Base-by-base conservation (phyloP, 371 early-diverging fungal genomes). In the Actinomortierella wolfii region DNA sequence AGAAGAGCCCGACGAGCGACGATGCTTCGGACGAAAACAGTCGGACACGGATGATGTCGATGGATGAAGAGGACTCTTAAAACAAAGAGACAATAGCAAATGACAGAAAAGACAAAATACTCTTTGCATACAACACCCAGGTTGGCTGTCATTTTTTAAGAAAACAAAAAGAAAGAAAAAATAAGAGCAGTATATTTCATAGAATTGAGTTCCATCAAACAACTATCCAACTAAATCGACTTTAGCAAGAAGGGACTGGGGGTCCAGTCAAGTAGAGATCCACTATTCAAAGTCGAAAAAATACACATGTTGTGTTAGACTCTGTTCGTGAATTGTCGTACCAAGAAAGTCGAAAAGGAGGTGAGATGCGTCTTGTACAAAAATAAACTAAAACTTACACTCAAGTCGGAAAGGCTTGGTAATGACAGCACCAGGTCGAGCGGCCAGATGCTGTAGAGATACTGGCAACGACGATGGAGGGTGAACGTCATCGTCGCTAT, bases 191-290 rank as follows among this genome's bases (percentile, higher is more conserved):
- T 17, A 20, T n/a, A 23, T 20, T 18, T 13, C 17, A 2, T n/a
- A 5, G 25, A 23, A 21, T 54, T 39, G 34, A 18, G 29, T 34
- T 17, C 4, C 25, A 13, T 20, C 21, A 13, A 49, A 43, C 4
- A 11, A 11, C 11, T 34, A 6, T 34, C 34, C 34, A 24, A n/a
- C 9, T 26, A 18, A 21, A 4, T 44, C 2, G 24, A 5, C 14
- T 20, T 23, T 13, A 24, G 20, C n/a, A 42, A 4, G 24, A 9
- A 51, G 73, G 73, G 5, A 56, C 61, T 26, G 66, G 66, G 11
- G 73, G 73, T 13, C 73, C 63, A 23, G 73, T 71, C 14, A 71
- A 59, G 51, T 71, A 56, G 23, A 71, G 58, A 28, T 71, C 71
- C 71, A 71, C 71, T 71, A 57, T 7, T 45, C n/a, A 18, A 44